Percentiles rank a stretch among this genome's conserved stretches.
Evolutionary conservation across 2,329 filamentous ascomycete species (phyloP).

Genomic region (Ascochyta rabiei): DNA sequence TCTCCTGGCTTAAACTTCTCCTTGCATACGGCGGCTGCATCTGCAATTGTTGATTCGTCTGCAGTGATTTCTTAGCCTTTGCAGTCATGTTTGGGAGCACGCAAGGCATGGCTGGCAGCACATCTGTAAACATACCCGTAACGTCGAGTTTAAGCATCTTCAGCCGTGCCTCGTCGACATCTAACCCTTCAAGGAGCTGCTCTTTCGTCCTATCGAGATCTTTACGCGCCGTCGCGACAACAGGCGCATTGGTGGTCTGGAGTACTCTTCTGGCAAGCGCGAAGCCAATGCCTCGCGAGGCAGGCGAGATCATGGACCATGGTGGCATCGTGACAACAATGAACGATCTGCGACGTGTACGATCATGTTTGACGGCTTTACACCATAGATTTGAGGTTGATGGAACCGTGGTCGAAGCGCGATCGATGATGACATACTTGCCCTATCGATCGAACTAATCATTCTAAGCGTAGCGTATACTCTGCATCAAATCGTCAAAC

Average conservation of each 20-base stretch:
- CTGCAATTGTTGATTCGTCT: conserved; percentile 68
- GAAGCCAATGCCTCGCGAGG: conserved; percentile 68
- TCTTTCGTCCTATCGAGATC: conserved; percentile 58
- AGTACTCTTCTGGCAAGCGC: conserved; percentile 65
- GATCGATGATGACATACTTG: conserved; percentile 44
- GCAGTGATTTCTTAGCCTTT: too few relatives aligned
- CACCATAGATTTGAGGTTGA: neutral
- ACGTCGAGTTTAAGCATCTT: conserved; percentile 62
- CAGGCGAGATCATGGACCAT: conserved; percentile 62
- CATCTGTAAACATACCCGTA: conserved; percentile 52
- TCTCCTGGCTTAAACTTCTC: conserved; percentile 56
- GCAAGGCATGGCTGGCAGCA: neutral
- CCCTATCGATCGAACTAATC: conserved; percentile 27
- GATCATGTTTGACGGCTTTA: conserved; percentile 13
- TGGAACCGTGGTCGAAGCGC: conserved; percentile 18
- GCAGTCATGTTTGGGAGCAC: too few relatives aligned
- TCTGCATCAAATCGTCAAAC: too few relatives aligned
- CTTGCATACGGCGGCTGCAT: conserved; percentile 61
- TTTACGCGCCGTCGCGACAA: conserved; percentile 66
- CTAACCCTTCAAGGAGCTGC: conserved; percentile 57
- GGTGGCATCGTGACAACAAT: conserved; percentile 46
- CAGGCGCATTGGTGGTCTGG: conserved; percentile 61
- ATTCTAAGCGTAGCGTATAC: neutral
- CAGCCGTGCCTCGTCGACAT: conserved; percentile 55
- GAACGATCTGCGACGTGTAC: neutral